phyloP scores from a whole-genome alignment of 2,329 filamentous ascomycete genomes.

The Emmonsia crescens region DNA sequence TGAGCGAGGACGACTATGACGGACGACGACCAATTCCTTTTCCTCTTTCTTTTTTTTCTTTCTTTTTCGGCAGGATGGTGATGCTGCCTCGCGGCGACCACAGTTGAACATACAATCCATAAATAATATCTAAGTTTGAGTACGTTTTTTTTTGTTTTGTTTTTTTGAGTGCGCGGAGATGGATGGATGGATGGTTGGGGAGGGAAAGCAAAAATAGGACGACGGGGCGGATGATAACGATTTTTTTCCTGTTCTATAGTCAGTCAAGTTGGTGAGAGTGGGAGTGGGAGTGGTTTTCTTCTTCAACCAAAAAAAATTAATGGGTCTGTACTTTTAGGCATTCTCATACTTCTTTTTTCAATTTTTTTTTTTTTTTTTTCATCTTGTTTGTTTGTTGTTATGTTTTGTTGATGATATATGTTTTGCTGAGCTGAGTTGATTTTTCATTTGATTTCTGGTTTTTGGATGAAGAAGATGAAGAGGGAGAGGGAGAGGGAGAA shows the following conservation, averaged over 20 bases:
- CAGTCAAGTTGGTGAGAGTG: too few species aligned
- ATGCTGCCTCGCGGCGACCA: neutral
- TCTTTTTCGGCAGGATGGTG: neutral
- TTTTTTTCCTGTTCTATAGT: neutral
- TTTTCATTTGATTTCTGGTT: neutral
- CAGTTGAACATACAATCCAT: neutral
- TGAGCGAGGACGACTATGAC: neutral
- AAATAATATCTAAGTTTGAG: neutral
- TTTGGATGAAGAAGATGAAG: neutral
- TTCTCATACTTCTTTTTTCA: neutral
- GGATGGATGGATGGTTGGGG: neutral
- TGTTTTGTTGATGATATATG: neutral
- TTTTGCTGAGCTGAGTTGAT: neutral
- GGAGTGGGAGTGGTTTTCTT: too few species aligned
- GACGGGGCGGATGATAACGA: neutral
- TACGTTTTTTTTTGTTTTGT: neutral
- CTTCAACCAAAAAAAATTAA: neutral
- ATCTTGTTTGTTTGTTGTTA: neutral
- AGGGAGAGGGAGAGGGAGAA: neutral
- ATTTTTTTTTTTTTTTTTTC: neutral
- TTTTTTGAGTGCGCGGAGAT: neutral
- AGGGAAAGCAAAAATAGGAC: neutral
- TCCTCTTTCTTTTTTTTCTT: neutral
- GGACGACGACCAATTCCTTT: neutral
- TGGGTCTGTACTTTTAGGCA: constrained; percentile 6